Evolutionary conservation across 2,329 filamentous ascomycete genomes (phyloP), one percentile per base, ranked within the genome.

Genomic region (Aspergillus sp.): DNA sequence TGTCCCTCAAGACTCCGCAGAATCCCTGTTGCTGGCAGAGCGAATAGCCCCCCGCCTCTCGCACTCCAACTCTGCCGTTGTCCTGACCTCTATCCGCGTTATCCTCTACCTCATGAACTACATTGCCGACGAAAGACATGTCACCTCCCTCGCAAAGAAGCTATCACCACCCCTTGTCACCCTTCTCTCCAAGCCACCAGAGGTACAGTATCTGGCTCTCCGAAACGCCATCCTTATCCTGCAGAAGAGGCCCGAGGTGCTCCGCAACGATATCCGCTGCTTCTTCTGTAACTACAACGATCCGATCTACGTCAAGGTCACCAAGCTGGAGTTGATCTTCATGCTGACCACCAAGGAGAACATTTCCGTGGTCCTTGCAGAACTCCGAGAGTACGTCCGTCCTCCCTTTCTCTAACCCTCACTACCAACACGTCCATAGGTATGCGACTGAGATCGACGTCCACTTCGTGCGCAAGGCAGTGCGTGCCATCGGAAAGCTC

Each of bases 211-310:
- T 73, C 84, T 99, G 6, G 95, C 95, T 0, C 84, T 99, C 17
- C 85, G 95, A 64, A 99, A 99, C 73, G 95, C 95, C 0, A 84
- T 99, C 2, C 83, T 99, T 13, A 99, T 99, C 67, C 81, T 99
- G 55, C 95, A 99, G 75, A 85, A 94, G 69, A 85, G 94, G 58
- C 95, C 95, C 0, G 95, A 98, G 71, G 94, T 99, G 8, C 79
- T 99, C 57, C 87, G 92, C 64, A 98, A 97, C 77, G 95, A 99
- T 76, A 98, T 99, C 64, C 88, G 95, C 50, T 95, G 99, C 32
- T 99, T 99, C 80, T 99, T 99, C 79, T 99, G 95, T 87, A 99
- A 99, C 83, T 99, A 99, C 79, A 99, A 99, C 75, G 95, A 99
- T 73, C 95, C 95, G 0, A 99, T 99, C 65, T 99, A 98, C 75